Evolutionary conservation across 371 early-diverging fungal genomes (phyloP).

Genomic region (Cokeromyces recurvatus): DNA sequence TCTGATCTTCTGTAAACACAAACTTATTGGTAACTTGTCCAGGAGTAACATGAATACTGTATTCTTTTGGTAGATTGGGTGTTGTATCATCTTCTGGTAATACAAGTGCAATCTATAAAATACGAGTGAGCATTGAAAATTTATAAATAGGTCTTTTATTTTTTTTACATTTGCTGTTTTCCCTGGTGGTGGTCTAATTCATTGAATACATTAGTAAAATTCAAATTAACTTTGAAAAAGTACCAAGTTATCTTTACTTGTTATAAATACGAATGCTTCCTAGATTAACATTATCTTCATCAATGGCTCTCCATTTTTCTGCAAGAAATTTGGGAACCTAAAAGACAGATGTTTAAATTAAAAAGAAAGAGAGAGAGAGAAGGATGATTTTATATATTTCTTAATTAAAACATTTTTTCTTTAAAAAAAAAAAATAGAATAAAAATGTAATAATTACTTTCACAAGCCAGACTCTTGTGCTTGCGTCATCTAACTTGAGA

Average conservation of each 20-base stretch:
- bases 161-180: slow-evolving; percentile 6
- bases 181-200: slow-evolving; percentile 31
- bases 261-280: slow-evolving; percentile 79
- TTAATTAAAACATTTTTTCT: no score
- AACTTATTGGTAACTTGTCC: slow-evolving; percentile 69
- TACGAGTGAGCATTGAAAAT: no score
- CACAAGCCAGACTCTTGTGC: slow-evolving; percentile 68
- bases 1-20: slow-evolving; percentile 65
- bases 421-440: neutral
- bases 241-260: slow-evolving; percentile 23
- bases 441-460: slow-evolving; percentile 2
- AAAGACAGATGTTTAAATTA: slow-evolving; percentile 2
- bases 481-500: slow-evolving; percentile 58
- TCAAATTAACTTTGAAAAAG: neutral
- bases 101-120: slow-evolving; percentile 50
- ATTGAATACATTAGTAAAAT: neutral
- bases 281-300: slow-evolving; percentile 65
- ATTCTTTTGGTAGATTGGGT: slow-evolving; percentile 65
- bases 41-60: slow-evolving; percentile 66
- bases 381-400: no score
- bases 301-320: slow-evolving; percentile 70
- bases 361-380: no score
- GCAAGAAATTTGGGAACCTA: slow-evolving; percentile 83
- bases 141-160: neutral
- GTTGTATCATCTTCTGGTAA: slow-evolving; percentile 53